Base-by-base conservation (phyloP, 2,329 filamentous ascomycete species). In the Cercospora sesami region DNA sequence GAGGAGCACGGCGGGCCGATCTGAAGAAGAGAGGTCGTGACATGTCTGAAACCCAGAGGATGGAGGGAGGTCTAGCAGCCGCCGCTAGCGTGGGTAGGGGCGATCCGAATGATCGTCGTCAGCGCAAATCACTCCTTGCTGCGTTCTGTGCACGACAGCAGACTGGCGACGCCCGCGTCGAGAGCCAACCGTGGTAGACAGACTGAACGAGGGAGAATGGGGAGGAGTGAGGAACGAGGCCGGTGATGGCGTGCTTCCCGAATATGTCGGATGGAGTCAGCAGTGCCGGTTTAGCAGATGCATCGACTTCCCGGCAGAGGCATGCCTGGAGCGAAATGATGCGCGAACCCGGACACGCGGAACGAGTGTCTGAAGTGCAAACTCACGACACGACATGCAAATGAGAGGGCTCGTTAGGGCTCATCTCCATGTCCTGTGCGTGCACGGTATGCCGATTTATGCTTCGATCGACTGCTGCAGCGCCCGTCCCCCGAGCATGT, bases 11-110 rank as follows among this genome's bases (percentile, higher is more conserved):
- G n/a, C 71, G 68, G 28, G 68, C 69, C 6, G 67, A 69, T 9
- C 68, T 45, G 23, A 67, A 71, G 67, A 73, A 73, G 55, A 67
- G 65, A 28, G 70, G 53, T 55, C 70, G 63, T 33, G 70, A 72
- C 70, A 72, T 72, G 63, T 28, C 30, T 39, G 61, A 26, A 64
- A 64, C 48, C 16, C 21, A 7, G 61, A 58, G 42, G 59, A 64
- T 58, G 39, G 59, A 60, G 31, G 16, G 55, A 31, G 14, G 45
- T 51, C 26, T 48, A 14, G 58, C 36, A 30, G 53, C n/a, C 63
- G n/a, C 16, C 36, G 36, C 57, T 65, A 61, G 57, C 21, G 26
- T 31, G 28, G 51, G n/a, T 33, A 36, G 28, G 26, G 64, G 14
- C 39, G 42, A 28, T 66, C 57, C n/a, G 51, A 26, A 42, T 18